These are phyloP conservation scores for Peniophora sp. DNA, from an alignment of 1,284 basidiomycete genomes.

Conservation along the genomic window DNA sequence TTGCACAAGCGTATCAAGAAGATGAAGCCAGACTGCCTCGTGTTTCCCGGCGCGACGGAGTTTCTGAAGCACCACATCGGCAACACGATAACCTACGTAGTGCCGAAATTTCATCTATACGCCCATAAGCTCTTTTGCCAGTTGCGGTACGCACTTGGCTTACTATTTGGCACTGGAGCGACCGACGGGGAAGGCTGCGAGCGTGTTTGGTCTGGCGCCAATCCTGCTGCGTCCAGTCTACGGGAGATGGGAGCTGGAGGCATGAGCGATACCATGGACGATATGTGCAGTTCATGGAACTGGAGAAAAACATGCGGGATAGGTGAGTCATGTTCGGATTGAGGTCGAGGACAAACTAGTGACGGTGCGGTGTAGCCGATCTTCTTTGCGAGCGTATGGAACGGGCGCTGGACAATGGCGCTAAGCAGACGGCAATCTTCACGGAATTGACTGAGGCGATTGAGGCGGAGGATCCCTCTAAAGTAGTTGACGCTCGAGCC, in stretches of 20 bases:
- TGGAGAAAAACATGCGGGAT: conserved; percentile 15
- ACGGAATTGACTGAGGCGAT: no score
- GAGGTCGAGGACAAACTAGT: no score
- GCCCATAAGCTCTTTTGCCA: conserved; percentile 17
- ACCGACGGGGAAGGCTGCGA: conserved; percentile 24
- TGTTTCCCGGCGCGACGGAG: background rate
- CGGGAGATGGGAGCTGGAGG: conserved; percentile 19
- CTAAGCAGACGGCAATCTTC: no score
- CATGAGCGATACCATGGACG: conserved; percentile 19
- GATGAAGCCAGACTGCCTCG: background rate
- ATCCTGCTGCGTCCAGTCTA: conserved; percentile 14
- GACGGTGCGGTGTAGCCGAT: no score
- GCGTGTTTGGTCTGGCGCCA: conserved; percentile 13
- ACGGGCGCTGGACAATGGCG: no score
- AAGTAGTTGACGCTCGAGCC: no score
- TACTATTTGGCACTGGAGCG: conserved; percentile 7
- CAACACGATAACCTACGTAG: conserved; percentile 5
- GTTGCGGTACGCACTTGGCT: conserved; percentile 17
- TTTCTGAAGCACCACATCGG: conserved; percentile 1
- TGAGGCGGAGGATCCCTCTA: no score
- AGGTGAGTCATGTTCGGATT: no score
- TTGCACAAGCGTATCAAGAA: conserved; percentile 10
- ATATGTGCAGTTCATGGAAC: conserved; percentile 21
- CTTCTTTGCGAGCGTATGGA: no score
- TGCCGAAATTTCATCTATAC: conserved; percentile 20